Evolutionary conservation across 352 stramenopile genomes (phyloP).

Genomic region (Phytophthora pini): DNA sequence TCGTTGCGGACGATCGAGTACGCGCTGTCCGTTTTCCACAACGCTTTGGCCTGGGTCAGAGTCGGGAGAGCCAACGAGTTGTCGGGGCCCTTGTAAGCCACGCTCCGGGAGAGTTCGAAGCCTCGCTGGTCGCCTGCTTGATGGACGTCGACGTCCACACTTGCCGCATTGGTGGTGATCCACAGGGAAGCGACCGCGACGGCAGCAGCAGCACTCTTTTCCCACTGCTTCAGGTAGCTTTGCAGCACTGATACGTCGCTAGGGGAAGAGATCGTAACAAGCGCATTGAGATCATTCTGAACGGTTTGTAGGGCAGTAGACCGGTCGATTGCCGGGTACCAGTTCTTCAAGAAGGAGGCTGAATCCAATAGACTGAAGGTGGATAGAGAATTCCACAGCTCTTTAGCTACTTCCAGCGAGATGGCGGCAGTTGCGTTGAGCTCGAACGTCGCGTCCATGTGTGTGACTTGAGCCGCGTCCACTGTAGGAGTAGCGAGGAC

Average conservation of each 20-base stretch:
- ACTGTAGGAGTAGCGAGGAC: slow-evolving; percentile 33
- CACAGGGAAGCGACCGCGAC: slow-evolving; percentile 43
- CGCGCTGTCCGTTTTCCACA: slow-evolving; percentile 47
- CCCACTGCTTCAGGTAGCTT: slow-evolving; percentile 55
- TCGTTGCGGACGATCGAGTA: slow-evolving; percentile 54
- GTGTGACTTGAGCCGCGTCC: slow-evolving; percentile 27
- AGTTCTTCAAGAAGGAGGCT: slow-evolving; percentile 47
- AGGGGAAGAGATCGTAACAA: slow-evolving; percentile 6
- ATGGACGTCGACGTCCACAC: slow-evolving; percentile 53
- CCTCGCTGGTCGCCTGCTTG: slow-evolving; percentile 46
- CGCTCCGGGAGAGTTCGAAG: slow-evolving; percentile 54
- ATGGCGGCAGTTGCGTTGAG: slow-evolving; percentile 47
- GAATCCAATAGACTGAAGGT: slow-evolving; percentile 50
- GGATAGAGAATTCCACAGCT: slow-evolving; percentile 39
- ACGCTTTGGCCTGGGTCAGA: slow-evolving; percentile 43
- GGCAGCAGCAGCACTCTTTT: slow-evolving; percentile 47
- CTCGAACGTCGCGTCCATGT: slow-evolving; percentile 58
- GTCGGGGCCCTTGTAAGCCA: slow-evolving; percentile 21
- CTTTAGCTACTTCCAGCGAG: slow-evolving; percentile 46
- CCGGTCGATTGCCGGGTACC: slow-evolving; percentile 54
- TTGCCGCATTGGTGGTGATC: slow-evolving; percentile 35
- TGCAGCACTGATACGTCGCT: slow-evolving; percentile 38
- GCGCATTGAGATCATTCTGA: slow-evolving; percentile 29
- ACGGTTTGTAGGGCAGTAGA: slow-evolving; percentile 17
- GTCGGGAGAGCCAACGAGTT: slow-evolving; percentile 31